These are phyloP conservation scores for Kodamaea suecica DNA, from an alignment of 1,139 yeast genomes.

Conservation along the genomic window DNA sequence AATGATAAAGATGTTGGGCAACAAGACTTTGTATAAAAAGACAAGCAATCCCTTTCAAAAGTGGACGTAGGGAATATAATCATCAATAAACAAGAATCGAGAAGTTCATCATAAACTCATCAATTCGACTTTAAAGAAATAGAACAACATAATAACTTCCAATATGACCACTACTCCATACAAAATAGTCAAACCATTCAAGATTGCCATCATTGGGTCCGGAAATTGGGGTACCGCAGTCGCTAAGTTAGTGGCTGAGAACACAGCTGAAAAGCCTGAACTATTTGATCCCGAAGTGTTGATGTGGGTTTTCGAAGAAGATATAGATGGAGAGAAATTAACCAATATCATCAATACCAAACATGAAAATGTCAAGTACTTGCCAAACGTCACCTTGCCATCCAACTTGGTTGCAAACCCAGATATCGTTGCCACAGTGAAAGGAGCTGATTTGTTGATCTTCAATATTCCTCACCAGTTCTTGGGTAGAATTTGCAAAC, in stretches of 20 bases:
- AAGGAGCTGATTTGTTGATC: conserved; percentile 75
- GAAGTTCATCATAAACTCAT: too few species aligned
- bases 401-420: conserved; percentile 81
- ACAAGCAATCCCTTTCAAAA: too few species aligned
- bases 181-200: conserved; percentile 42
- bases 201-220: conserved; percentile 65
- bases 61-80: too few species aligned
- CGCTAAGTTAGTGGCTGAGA: conserved; percentile 90
- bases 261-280: conserved; percentile 63
- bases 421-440: conserved; percentile 66
- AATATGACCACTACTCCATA: conserved; percentile 35
- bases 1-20: too few species aligned
- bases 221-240: conserved; percentile 96
- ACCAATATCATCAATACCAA: conserved; percentile 82
- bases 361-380: conserved; percentile 87
- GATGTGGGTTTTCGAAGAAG: conserved; percentile 96
- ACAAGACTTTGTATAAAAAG: too few species aligned
- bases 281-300: conserved; percentile 67
- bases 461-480: conserved; percentile 96
- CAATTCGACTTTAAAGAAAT: too few species aligned
- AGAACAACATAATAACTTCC: too few species aligned
- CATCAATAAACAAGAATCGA: too few species aligned
- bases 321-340: conserved; percentile 63
- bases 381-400: conserved; percentile 81
- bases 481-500: conserved; percentile 66